phyloP scores from a whole-genome alignment of 78 protist genomes.

The Cavenderia fasciculata region DNA sequence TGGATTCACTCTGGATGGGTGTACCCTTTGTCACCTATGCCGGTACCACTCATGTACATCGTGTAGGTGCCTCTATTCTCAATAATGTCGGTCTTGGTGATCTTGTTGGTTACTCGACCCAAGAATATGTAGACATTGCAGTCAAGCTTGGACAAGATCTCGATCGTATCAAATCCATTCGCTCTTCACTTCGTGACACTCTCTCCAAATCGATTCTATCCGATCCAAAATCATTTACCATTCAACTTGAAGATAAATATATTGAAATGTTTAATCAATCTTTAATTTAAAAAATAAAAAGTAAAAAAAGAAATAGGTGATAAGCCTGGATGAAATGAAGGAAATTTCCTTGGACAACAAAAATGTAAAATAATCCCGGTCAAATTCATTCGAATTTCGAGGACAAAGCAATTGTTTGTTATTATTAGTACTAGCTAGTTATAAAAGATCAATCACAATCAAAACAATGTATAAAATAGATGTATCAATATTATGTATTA shows the following conservation, averaged over 20 bases:
- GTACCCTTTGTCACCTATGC: conserved; percentile 78
- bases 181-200: conserved; percentile 7
- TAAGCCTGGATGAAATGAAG: no score
- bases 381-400: no score
- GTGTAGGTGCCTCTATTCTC: conserved; percentile 80
- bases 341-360: no score
- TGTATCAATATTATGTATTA: no score
- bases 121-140: conserved; percentile 79
- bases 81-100: conserved; percentile 24
- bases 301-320: no score
- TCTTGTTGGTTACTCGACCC: conserved; percentile 26
- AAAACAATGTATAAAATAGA: no score
- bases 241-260: conserved; percentile 23
- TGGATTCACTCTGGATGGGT: conserved; percentile 84
- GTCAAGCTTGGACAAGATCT: conserved; percentile 47
- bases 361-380: no score
- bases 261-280: conserved; percentile 2
- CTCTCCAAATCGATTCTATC: conserved; percentile 29
- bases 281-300: no score
- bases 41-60: conserved; percentile 58
- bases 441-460: no score
- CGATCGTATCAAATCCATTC: background rate
- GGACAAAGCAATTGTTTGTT: no score
- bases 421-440: no score
- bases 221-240: conserved; percentile 26